These are phyloP conservation scores for Microcyclospora tardicrescens DNA, from an alignment of 2,329 filamentous ascomycete species.

Conservation along the genomic window DNA sequence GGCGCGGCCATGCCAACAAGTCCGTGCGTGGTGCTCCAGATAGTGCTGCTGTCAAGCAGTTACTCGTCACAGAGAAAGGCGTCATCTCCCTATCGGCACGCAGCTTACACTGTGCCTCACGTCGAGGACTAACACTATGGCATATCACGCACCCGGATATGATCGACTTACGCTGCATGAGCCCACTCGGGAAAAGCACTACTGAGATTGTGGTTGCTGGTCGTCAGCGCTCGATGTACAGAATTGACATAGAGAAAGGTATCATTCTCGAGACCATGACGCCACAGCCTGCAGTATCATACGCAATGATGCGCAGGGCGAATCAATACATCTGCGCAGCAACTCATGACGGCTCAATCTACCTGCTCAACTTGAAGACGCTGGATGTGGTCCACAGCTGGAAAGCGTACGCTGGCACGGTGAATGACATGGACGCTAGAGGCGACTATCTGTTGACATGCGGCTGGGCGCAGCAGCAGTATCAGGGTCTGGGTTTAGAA, in stretches of 20 bases:
- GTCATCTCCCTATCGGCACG: slow-evolving; percentile 72
- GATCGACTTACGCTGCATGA: slow-evolving; percentile 85
- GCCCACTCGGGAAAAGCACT: slow-evolving; percentile 76
- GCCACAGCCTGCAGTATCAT: slow-evolving; percentile 38
- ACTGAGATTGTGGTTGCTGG: slow-evolving; percentile 78
- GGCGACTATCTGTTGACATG: slow-evolving; percentile 93
- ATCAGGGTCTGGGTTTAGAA: slow-evolving; percentile 71
- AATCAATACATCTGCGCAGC: slow-evolving; percentile 83
- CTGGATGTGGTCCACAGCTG: slow-evolving; percentile 74
- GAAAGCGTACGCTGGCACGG: slow-evolving; percentile 75
- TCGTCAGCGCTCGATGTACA: slow-evolving; percentile 74
- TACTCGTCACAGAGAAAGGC: slow-evolving; percentile 83
- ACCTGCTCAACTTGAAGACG: slow-evolving; percentile 69
- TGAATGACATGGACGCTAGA: slow-evolving; percentile 95
- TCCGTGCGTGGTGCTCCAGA: slow-evolving; percentile 14
- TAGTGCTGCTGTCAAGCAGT: slow-evolving; percentile 72
- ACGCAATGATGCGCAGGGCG: slow-evolving; percentile 83
- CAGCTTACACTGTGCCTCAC: slow-evolving; percentile 77
- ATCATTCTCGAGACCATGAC: slow-evolving; percentile 28
- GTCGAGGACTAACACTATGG: slow-evolving; percentile 76
- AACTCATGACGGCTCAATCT: slow-evolving; percentile 66
- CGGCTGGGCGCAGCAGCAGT: slow-evolving; percentile 74
- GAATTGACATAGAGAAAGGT: slow-evolving; percentile 49
- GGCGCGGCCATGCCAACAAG: slow-evolving; percentile 56
- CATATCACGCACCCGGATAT: slow-evolving; percentile 69